Evolutionary conservation across 495 filamentous ascomycete genomes (phyloP), one percentile per base, ranked within the genome.

Genomic region (Parmelia sp.): DNA sequence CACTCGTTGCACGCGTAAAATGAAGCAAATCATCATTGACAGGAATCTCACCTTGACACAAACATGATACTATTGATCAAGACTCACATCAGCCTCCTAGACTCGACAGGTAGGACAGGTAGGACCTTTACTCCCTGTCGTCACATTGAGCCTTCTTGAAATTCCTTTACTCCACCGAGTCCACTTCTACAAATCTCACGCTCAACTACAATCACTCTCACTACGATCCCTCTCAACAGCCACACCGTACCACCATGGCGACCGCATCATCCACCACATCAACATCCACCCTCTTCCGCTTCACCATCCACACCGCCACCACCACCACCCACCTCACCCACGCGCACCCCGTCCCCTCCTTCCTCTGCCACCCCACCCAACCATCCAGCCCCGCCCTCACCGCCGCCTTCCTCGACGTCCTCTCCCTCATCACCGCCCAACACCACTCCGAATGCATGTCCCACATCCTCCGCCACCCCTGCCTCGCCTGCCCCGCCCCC

Each of bases 311-410:
- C 14, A 61, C 57, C 25, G 21, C 2, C 19, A 57, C 35, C 47
- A 35, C 45, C 23, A 19, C 17, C 14, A 33, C 40, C 36, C 12
- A 21, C 57, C 57, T 68, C 57, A 17, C 39, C 15, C 36, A 61
- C 51, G 58, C 55, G 0, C 58, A 63, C 40, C 66, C 66, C 10
- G 62, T 68, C 9, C 66, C 66, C 31, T 27, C 44, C 62, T 68
- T 65, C 49, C 66, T 68, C 31, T 65, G 62, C 58, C 25, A 31
- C 1, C 58, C 17, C 1, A 2, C 62, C 44, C 27, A 57, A 23
- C 29, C 29, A 44, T 19, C 19, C 21, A 57, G 40, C 62, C 25
- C 55, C 51, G 19, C 11, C 40, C 63, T 49, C 58, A 25, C 31
- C 1, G 19, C 25, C 39, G 62, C 66, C 47, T 64, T 68, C 51